Base-by-base conservation (phyloP, 257 asterid species). In the Capsicum chinense region DNA sequence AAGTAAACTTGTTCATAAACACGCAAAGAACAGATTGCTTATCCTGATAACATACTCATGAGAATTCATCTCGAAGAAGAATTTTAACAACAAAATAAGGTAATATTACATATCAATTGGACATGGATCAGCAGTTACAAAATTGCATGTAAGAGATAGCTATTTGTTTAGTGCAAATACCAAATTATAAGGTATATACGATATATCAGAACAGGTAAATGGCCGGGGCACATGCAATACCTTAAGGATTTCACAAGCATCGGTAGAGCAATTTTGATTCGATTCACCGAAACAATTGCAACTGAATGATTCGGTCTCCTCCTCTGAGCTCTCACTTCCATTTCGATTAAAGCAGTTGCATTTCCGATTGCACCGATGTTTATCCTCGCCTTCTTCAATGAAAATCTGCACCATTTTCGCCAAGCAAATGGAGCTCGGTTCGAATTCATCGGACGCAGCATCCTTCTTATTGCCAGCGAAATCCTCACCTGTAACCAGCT, bases 341-440 rank as follows among this genome's bases (percentile, higher is more conserved):
- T 90, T 91, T 5, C 95, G 91, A 71, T 91, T 92, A 88, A 93
- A 92, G 92, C 98, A 96, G 39, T 87, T 87, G 92, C 98, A 93
- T 39, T 89, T 92, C 82, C 89, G 88, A 67, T 93, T 93, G 58
- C 98, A 94, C 85, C 86, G 86, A 79, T 91, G 91, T 83, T 88
- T 92, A 42, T 94, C 97, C 86, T 87, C 90, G 56, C 82, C 86
- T 62, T 90, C 98, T 84, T 94, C 98, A 26, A 94, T 92, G 66
- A 93, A 96, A 90, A 87, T 93, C 91, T 93, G 97, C 35, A 96
- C 98, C 98, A 96, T 94, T 83, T 91, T 90, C 57, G 87, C 92
- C 82, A 96, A 89, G 87, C 98, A 93, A 70, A 93, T 83, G 0
- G 99, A 91, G 90, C 96, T 93, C 44, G 98, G 98, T 83, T 93